A percentile compares a stretch with the other conserved stretches of the same genome.
phyloP scores from a whole-genome alignment of 148 eudicot species.

The Rhododendron ferrugineum region DNA sequence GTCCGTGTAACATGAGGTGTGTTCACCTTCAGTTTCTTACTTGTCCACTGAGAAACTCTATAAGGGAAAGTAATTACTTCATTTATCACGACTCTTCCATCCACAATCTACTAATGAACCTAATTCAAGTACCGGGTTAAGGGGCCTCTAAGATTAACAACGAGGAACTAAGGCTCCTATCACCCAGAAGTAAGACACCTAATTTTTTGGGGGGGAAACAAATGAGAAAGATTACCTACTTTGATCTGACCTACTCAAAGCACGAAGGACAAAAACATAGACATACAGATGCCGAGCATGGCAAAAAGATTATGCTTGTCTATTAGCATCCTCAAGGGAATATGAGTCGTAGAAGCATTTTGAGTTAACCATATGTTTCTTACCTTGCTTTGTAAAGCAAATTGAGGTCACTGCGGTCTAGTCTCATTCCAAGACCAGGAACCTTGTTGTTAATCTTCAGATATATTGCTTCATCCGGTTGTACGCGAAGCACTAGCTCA shows the following conservation, averaged over 20 bases:
- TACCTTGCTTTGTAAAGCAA: conserved; percentile 67
- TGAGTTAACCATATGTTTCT: not conserved
- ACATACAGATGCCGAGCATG: not conserved
- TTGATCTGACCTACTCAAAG: not conserved
- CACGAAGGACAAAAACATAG: not conserved
- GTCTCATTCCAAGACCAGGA: conserved; percentile 86
- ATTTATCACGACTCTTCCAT: not conserved
- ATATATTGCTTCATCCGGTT: conserved; percentile 82
- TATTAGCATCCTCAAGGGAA: not conserved
- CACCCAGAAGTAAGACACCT: not conserved
- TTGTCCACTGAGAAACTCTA: not conserved
- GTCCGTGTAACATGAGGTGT: not conserved
- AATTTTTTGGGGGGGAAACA: too few relatives aligned
- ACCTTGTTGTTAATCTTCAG: conserved; percentile 82
- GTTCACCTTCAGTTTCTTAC: not conserved
- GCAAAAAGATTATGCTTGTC: not conserved
- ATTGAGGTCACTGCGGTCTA: conserved; percentile 79
- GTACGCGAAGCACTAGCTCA: conserved; percentile 80
- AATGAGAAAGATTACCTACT: not conserved
- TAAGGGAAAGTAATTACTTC: not conserved
- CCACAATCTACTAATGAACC: not conserved
- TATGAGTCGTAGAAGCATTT: not conserved
- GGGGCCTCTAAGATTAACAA: not conserved
- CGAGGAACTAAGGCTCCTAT: not conserved
- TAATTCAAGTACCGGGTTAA: not conserved